Evolutionary conservation across 768 basidiomycete genomes (phyloP).

Genomic region (Pleurotus platypus): DNA sequence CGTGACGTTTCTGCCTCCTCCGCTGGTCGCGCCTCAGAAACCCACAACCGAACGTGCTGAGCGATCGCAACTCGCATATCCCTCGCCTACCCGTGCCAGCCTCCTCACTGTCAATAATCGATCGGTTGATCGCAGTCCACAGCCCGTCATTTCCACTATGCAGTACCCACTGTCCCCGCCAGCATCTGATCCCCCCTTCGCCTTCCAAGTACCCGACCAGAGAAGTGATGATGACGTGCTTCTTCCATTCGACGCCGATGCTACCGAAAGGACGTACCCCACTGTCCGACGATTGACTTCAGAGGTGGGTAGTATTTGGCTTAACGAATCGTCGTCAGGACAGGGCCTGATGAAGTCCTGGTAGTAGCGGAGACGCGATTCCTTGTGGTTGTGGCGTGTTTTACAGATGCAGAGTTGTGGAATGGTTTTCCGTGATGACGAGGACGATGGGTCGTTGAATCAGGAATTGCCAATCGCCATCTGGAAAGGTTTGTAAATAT

Average conservation of each 20-base stretch:
- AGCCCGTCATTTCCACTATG: neutral
- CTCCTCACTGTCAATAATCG: neutral
- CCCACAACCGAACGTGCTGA: neutral
- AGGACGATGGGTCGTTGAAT: neutral
- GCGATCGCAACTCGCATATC: neutral
- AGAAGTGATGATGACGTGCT: neutral
- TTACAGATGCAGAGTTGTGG: conserved; percentile 8
- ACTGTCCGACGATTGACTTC: neutral
- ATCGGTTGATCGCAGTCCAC: neutral
- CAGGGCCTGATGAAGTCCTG: too few species aligned
- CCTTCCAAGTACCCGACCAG: neutral
- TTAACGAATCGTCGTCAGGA: too few species aligned
- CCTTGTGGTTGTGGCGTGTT: neutral
- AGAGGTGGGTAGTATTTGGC: conserved; percentile 1
- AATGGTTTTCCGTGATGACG: conserved; percentile 5
- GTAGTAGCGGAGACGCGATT: conserved; percentile 9
- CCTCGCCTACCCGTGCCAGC: neutral
- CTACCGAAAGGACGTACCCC: conserved; percentile 5
- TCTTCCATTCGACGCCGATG: neutral
- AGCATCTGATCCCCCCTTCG: neutral
- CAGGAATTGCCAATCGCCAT: neutral
- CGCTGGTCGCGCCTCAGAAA: conserved; percentile 1
- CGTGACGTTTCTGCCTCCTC: conserved; percentile 9
- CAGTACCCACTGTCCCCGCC: conserved; percentile 2
- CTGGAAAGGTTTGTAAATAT: neutral